Base-by-base conservation (phyloP, 192 early-diverging fungal species). In the Phlyctochytrium bullatum region DNA sequence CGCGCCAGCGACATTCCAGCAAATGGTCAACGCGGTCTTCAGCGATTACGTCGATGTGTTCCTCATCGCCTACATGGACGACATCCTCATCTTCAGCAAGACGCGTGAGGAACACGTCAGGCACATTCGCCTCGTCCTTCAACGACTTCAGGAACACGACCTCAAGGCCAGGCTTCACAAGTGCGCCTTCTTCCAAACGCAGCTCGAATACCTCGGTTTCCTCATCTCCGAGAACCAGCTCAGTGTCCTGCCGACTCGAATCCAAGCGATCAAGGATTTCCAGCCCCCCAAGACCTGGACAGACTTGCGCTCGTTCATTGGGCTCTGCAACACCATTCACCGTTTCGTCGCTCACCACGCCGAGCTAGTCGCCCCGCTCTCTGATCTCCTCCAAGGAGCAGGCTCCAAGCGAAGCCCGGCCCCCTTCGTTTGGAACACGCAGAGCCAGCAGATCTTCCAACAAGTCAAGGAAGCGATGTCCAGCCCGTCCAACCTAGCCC, bases 1-100 rank as follows among this genome's bases (percentile, higher is more conserved):
- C 66, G 82, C 80, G 0, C 84, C 86, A 0, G 84, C 78, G 0
- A 73, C 79, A 0, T 90, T 91, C 69, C 78, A 83, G 65, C 59
- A 62, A 0, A 50, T 81, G 0, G 82, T 87, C 20, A 81, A 85
- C 53, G 66, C 80, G 20, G 36, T 78, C 0, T 66, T 90, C 34
- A 12, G 57, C 0, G 77, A 78, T 27, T 61, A 17, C 56, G 25
- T 62, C 27, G 61, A 62, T 61, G 51, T 30, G n/a, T 62, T 62
- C 36, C 36, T 62, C 34, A 60, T 25, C 0, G 72, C 77, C 2
- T 78, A 78, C 36, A 25, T 78, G 1, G 75, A 78, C 57, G 65
- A 78, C 27, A 59, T 78, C 12, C 47, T 75, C 1, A 67, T 76
- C 17, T 78, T 64, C 59, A 61, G 36, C 1, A 23, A 20, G 0